Evolutionary conservation across 1,284 basidiomycete species (phyloP), one percentile per base, ranked within the genome.

Genomic region (Fomitopsis schrenkii): DNA sequence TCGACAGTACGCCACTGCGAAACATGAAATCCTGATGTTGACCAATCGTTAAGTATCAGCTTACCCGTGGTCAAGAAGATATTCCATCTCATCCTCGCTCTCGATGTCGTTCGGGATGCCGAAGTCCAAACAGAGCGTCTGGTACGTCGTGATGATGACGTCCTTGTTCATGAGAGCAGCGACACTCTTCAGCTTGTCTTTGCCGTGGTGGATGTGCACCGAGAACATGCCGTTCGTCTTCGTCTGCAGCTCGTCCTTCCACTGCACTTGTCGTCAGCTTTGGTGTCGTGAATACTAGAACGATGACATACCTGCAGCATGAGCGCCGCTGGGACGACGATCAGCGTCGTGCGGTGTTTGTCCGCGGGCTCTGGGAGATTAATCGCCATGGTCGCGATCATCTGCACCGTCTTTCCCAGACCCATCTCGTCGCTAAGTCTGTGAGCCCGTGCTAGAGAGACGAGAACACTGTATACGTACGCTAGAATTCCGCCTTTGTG

Each of bases 371-470:
- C 70, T 0, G 86, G 83, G 66, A 79, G 76, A 66, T 90, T 87
- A 68, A 79, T 77, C 28, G 79, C 80, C 86, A 90, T 89, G 0
- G 83, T 84, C 1, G 86, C 88, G 62, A 90, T 89, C 84, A 88
- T 88, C 69, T 90, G 87, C 8, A 89, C 83, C 9, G 86, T 88
- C 74, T 87, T 87, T 5, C 84, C 90, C 52, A 93, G 82, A 75
- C 91, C 93, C 94, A 97, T 96, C 71, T 97, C 94, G 72, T 97
- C 95, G 15, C 84, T 86, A 59, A 55, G 26, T 5, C 3, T 15
- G 17, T 12, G 30, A 36, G 17, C 50, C 30, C 38, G 36, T 45
- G 26, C 30, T 14, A 57, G 41, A 19, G 28, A n/a, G 19, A 35
- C 19, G 42, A 50, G 8, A 50, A n/a, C 50, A 54, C 59, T 10